Percentiles rank a stretch among this genome's conserved stretches.
Evolutionary conservation across 225 moss, liverwort and hornwort genomes (phyloP).

Genomic region (Anthoceros angustus): DNA sequence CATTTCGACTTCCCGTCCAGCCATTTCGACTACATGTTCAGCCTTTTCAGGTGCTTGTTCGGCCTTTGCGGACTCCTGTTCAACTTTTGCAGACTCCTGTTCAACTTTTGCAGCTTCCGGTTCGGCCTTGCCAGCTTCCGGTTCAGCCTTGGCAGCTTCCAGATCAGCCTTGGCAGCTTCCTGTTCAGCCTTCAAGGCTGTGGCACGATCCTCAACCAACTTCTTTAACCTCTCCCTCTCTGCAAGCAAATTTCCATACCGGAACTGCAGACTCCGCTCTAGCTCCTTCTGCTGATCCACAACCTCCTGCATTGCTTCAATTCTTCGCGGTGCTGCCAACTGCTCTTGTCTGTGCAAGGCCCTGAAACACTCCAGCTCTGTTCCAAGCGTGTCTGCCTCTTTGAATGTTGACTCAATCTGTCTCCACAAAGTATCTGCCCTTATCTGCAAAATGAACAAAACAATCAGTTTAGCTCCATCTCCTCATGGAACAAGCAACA

Average conservation of each 20-base stretch:
- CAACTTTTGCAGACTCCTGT: no score
- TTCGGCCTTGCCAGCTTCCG: no score
- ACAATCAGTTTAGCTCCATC: not conserved
- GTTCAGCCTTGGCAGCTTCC: no score
- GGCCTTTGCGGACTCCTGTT: no score
- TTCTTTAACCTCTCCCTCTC: slow-evolving; percentile 62
- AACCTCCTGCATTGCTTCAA: slow-evolving; percentile 65
- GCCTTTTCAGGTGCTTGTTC: no score
- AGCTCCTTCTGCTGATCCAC: slow-evolving; percentile 57
- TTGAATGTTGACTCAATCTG: slow-evolving; percentile 56
- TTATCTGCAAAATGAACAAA: slow-evolving; percentile 26
- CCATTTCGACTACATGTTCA: no score
- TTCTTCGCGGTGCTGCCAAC: slow-evolving; percentile 68
- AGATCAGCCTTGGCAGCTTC: no score
- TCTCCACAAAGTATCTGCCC: slow-evolving; percentile 51
- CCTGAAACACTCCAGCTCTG: slow-evolving; percentile 72
- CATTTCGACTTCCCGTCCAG: no score
- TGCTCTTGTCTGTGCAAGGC: slow-evolving; percentile 72
- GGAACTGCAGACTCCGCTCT: slow-evolving; percentile 59
- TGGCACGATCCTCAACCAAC: slow-evolving; percentile 11
- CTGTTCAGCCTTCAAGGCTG: no score
- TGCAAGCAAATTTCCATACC: slow-evolving; percentile 59
- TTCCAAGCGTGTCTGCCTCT: slow-evolving; percentile 59
- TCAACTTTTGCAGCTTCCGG: no score
- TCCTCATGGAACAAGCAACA: not conserved